phyloP scores from a whole-genome alignment of 2,329 filamentous ascomycete genomes.

The Elsinoe fawcettii region DNA sequence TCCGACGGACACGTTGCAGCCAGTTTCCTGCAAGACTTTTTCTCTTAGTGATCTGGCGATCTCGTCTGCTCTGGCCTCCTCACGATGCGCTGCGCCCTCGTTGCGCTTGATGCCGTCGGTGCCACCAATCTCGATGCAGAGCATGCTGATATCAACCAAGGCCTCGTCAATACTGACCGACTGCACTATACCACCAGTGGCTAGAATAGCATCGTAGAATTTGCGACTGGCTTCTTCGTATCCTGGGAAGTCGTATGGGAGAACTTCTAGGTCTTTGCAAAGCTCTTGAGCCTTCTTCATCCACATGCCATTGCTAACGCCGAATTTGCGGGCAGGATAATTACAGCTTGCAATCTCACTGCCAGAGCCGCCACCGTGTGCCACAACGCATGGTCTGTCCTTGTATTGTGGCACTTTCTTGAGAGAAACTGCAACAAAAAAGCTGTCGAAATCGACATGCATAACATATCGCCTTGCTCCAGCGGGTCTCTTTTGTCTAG shows the following conservation, averaged over 20 bases:
- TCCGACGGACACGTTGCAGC: conserved; percentile 82
- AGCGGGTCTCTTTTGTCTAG: conserved; percentile 46
- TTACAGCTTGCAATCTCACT: conserved; percentile 98
- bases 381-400: conserved; percentile 78
- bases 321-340: conserved; percentile 77
- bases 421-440: conserved; percentile 88
- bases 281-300: conserved; percentile 83
- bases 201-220: conserved; percentile 80
- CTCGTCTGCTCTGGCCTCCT: conserved; percentile 69
- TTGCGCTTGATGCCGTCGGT: conserved; percentile 58
- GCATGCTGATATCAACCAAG: conserved; percentile 69
- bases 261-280: conserved; percentile 75
- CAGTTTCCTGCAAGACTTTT: conserved; percentile 64
- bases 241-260: conserved; percentile 92
- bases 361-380: conserved; percentile 74
- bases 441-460: conserved; percentile 97
- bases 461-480: conserved; percentile 74
- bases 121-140: conserved; percentile 58
- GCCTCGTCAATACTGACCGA: conserved; percentile 97
- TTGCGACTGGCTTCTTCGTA: conserved; percentile 85
- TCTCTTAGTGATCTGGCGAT: conserved; percentile 62
- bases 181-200: conserved; percentile 74
- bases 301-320: conserved; percentile 98
- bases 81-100: conserved; percentile 64
- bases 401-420: conserved; percentile 67